Evolutionary conservation across 2,329 filamentous ascomycete genomes (phyloP).

Genomic region (Arachnopeziza araneosa): DNA sequence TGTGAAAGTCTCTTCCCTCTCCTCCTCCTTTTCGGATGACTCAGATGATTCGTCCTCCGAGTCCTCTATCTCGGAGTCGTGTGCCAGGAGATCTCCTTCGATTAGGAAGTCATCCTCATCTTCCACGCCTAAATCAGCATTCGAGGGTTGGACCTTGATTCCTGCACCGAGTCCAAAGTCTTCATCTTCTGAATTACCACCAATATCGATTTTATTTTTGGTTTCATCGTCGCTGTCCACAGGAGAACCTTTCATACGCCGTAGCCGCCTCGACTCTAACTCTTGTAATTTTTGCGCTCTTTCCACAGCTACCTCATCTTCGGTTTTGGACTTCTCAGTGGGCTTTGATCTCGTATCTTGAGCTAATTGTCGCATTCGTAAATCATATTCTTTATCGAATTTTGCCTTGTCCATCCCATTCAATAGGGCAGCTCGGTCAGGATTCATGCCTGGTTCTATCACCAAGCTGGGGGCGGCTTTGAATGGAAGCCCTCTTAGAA

Average conservation of each 20-base stretch:
- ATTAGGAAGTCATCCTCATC: conserved; percentile 93
- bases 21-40: conserved; percentile 34
- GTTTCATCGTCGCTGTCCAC: conserved; percentile 58
- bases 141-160: conserved; percentile 43
- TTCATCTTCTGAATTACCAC: conserved; percentile 35
- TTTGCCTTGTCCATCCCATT: conserved; percentile 56
- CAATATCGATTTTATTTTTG: conserved; percentile 37
- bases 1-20: conserved; percentile 24
- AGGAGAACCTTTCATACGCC: conserved; percentile 83
- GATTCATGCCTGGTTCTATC: conserved; percentile 48
- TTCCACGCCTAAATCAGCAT: conserved; percentile 65
- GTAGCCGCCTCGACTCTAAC: conserved; percentile 75
- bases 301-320: conserved; percentile 75
- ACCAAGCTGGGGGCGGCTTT: conserved; percentile 37
- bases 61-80: conserved; percentile 58
- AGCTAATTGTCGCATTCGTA: conserved; percentile 73
- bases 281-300: conserved; percentile 72
- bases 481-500: conserved; percentile 56
- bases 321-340: conserved; percentile 83
- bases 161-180: conserved; percentile 56
- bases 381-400: conserved; percentile 83
- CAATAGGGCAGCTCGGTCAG: conserved; percentile 55
- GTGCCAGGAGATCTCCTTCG: conserved; percentile 83
- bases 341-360: conserved; percentile 82
- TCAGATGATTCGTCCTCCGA: conserved; percentile 34